These are phyloP conservation scores for Ephemerocybe angulata DNA, from an alignment of 768 basidiomycete species.

Conservation along the genomic window DNA sequence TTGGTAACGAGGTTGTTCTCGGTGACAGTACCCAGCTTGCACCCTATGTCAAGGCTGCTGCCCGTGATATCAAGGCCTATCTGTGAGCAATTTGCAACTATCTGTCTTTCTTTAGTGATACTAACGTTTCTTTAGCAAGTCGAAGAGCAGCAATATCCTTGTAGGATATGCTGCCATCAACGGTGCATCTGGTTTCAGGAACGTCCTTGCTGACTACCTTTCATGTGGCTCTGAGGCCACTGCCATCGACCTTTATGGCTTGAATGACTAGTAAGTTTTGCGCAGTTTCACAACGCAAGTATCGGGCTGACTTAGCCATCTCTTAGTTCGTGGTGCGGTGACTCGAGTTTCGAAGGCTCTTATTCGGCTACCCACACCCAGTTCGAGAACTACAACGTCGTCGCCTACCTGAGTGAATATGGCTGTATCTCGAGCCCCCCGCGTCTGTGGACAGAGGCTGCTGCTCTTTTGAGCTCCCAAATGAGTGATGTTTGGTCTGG, in stretches of 20 bases:
- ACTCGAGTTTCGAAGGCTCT: slow-evolving; percentile 49
- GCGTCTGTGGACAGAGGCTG: slow-evolving; percentile 78
- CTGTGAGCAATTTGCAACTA: too few species aligned
- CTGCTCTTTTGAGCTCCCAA: slow-evolving; percentile 63
- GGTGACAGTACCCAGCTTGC: slow-evolving; percentile 56
- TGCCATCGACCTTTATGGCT: slow-evolving; percentile 80
- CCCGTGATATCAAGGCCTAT: slow-evolving; percentile 83
- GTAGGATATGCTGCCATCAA: slow-evolving; percentile 88
- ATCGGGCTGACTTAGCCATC: slow-evolving; percentile 1
- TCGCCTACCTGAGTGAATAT: slow-evolving; percentile 89
- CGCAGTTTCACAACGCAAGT: not conserved
- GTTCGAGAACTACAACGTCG: slow-evolving; percentile 66
- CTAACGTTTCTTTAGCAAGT: slow-evolving; percentile 41
- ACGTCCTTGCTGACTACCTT: slow-evolving; percentile 72
- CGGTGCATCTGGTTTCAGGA: slow-evolving; percentile 57
- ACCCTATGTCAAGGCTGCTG: slow-evolving; percentile 87
- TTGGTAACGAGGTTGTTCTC: slow-evolving; percentile 80
- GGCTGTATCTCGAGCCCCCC: slow-evolving; percentile 63
- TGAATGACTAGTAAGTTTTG: slow-evolving; percentile 77
- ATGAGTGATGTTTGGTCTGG: slow-evolving; percentile 86
- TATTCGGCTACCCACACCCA: slow-evolving; percentile 54
- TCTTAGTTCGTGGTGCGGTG: slow-evolving; percentile 79
- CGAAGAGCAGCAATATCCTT: slow-evolving; percentile 60
- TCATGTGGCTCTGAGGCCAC: slow-evolving; percentile 66
- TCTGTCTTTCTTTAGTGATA: not conserved